These are phyloP conservation scores for Tetracentron sinense DNA, from an alignment of 164 flowering plant species.

Conservation along the genomic window DNA sequence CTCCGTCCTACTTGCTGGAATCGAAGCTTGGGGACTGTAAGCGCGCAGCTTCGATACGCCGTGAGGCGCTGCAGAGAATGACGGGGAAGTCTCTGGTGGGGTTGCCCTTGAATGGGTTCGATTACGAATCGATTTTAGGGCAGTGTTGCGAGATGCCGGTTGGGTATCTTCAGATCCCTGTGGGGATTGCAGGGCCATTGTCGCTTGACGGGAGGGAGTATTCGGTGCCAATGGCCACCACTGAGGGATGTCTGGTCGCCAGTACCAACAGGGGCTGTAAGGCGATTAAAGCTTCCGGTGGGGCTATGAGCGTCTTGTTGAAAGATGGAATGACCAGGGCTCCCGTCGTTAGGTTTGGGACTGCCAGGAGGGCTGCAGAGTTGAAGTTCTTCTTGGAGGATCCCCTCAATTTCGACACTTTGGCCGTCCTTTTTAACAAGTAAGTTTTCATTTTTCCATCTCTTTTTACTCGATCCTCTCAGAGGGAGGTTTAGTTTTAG, in stretches of 20 bases:
- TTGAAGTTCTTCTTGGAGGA: slow-evolving; percentile 61
- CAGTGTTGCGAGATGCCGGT: slow-evolving; percentile 41
- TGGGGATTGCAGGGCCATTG: slow-evolving; percentile 34
- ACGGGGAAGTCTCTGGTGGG: slow-evolving; percentile 24
- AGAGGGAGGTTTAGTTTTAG: too few relatives aligned
- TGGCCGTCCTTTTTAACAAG: slow-evolving; percentile 52
- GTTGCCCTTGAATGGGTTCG: slow-evolving; percentile 29
- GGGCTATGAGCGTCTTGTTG: slow-evolving; percentile 47
- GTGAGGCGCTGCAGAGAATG: slow-evolving; percentile 23
- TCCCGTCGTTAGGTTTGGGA: slow-evolving; percentile 61
- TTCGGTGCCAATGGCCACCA: slow-evolving; percentile 50
- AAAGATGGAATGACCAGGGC: slow-evolving; percentile 74
- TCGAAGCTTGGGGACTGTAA: slow-evolving; percentile 47
- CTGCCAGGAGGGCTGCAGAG: slow-evolving; percentile 57
- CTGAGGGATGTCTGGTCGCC: slow-evolving; percentile 62
- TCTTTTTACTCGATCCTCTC: too few relatives aligned
- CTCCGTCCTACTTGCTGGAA: slow-evolving; percentile 46
- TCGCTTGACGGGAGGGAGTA: slow-evolving; percentile 32
- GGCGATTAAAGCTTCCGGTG: slow-evolving; percentile 61
- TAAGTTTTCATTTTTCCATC: slow-evolving; percentile 7
- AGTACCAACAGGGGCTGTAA: slow-evolving; percentile 78
- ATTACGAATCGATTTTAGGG: slow-evolving; percentile 31
- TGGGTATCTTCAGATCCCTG: slow-evolving; percentile 36
- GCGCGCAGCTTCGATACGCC: slow-evolving; percentile 29
- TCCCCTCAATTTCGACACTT: slow-evolving; percentile 50